Base-by-base conservation (phyloP, 257 asterid genomes). In the Asclepias syriaca region DNA sequence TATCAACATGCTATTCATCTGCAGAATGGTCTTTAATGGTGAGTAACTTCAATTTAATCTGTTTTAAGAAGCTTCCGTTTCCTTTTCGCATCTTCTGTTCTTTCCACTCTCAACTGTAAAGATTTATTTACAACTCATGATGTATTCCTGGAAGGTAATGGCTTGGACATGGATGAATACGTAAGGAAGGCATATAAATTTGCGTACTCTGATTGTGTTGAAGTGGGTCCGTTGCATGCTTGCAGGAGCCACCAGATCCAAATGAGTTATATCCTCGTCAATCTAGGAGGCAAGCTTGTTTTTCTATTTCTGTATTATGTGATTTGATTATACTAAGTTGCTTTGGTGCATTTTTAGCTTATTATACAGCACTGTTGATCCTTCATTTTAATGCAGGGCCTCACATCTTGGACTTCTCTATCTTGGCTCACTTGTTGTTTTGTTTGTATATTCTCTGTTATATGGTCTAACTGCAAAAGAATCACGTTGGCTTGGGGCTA, bases 11-110 rank as follows among this genome's bases (percentile, higher is more conserved):
- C 99, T 95, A 78, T 95, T 95, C 83, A 95, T 95, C 76, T 95
- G 99, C 80, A 90, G 99, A 79, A 95, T 95, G 92, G 98, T 95
- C 72, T 95, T 95, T 83, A 88, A 95, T 79, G 99, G 99, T 95
- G 70, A 39, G 88, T 70, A 66, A 66, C 14, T 73, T 60, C 21
- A 6, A 56, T 75, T 27, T n/a, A 16, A 1, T 58, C 22, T 67
- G 5, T 75, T 60, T 68, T 40, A 34, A 59, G 43, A 46, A 48
- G 48, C n/a, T 50, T 39, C 22, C 70, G 71, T 58, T 76, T 48
- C 46, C n/a, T 43, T 64, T 14, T 56, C 68, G 66, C 14, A 51
- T 39, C 55, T 4, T 43, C 59, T 39, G 68, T 54, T 2, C 34
- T 56, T 50, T 18, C 58, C 24, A 8, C 18, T 15, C 3, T 18